Evolutionary conservation across 192 early-diverging fungal genomes (phyloP).

Genomic region (Obelidium mucronatum): DNA sequence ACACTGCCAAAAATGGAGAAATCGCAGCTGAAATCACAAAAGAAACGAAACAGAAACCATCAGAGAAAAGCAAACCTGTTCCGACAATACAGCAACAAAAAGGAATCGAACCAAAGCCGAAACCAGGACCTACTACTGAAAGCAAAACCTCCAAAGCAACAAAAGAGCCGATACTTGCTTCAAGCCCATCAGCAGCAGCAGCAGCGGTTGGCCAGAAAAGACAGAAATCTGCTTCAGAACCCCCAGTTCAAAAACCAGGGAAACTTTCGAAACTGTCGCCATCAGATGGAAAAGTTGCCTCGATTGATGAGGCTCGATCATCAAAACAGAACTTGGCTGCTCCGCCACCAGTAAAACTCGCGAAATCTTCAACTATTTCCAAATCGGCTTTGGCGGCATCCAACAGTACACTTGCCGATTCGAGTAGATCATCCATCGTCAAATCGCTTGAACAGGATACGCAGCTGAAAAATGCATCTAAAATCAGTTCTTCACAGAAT

Average conservation of each 20-base stretch:
- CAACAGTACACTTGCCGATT: not conserved
- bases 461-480: not conserved
- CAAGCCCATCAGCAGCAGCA: not conserved
- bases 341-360: not conserved
- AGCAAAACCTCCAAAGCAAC: conserved; percentile 1
- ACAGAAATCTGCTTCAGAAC: conserved; percentile 17
- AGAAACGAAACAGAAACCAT: not conserved
- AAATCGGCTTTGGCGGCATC: not conserved
- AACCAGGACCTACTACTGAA: not conserved
- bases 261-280: not conserved
- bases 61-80: not conserved
- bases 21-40: not conserved
- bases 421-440: not conserved
- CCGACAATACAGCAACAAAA: not conserved
- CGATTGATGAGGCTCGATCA: not conserved
- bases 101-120: not conserved
- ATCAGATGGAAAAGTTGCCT: not conserved
- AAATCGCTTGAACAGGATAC: not conserved
- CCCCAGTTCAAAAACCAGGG: not conserved
- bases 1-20: not conserved
- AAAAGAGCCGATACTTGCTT: not conserved
- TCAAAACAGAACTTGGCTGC: not conserved
- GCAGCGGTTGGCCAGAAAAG: not conserved
- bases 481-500: not conserved
- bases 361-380: not conserved